Evolutionary conservation across 1,284 basidiomycete genomes (phyloP).

Genomic region (Xerocomus minutiporus): DNA sequence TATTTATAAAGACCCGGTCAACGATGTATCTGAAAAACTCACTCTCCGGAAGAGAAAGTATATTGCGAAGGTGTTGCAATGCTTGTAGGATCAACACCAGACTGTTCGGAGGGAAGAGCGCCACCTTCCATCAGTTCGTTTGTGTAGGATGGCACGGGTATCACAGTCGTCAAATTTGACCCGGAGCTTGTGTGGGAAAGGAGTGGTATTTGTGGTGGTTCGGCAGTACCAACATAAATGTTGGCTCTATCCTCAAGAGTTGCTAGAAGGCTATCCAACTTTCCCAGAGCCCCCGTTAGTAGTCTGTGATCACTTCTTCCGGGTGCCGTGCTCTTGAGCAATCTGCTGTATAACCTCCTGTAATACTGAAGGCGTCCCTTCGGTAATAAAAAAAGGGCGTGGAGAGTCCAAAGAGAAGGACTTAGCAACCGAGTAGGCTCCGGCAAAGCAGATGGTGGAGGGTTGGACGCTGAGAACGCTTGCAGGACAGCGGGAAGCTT

Average conservation of each 20-base stretch:
- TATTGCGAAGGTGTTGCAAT: conserved; percentile 47
- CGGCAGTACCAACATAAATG: conserved; percentile 37
- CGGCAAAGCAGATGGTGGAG: conserved; percentile 47
- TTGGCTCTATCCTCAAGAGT: conserved; percentile 60
- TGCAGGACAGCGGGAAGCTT: conserved; percentile 68
- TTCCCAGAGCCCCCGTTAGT: conserved; percentile 76
- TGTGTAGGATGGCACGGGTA: conserved; percentile 28
- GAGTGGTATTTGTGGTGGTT: conserved; percentile 20
- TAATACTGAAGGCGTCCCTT: conserved; percentile 87
- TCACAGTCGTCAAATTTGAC: conserved; percentile 40
- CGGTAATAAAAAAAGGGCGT: conserved; percentile 84
- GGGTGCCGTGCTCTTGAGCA: conserved; percentile 85
- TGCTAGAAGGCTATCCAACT: conserved; percentile 70
- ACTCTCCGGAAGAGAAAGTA: conserved; percentile 55
- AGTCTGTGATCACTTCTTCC: conserved; percentile 86
- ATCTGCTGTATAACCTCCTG: conserved; percentile 82
- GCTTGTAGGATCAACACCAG: conserved; percentile 37
- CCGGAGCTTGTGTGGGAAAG: conserved; percentile 42
- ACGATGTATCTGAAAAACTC: conserved; percentile 25
- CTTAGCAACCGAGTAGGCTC: conserved; percentile 37
- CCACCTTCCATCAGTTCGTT: conserved; percentile 5
- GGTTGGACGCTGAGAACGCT: conserved; percentile 63
- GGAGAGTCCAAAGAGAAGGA: conserved; percentile 73
- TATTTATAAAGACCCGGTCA: conserved; percentile 4
- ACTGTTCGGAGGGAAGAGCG: conserved; percentile 22